These are phyloP conservation scores for Cordyceps pruinosa DNA, from an alignment of 2,329 filamentous ascomycete species.

Conservation along the genomic window DNA sequence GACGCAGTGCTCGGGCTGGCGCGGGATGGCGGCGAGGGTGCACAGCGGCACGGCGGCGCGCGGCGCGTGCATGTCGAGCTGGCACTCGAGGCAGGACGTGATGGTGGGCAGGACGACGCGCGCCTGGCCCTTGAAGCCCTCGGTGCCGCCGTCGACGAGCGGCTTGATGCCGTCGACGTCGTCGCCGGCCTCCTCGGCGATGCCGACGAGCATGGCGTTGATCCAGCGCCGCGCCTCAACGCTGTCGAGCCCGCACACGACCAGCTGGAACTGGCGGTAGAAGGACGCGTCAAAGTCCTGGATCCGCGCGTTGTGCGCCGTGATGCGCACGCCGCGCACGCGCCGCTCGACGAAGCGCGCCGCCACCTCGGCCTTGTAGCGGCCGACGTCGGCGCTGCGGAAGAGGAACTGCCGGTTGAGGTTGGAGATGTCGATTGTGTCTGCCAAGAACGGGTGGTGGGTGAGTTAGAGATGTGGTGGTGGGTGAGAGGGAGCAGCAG, in stretches of 20 bases:
- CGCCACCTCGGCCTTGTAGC: constrained; percentile 87
- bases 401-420: constrained; percentile 97
- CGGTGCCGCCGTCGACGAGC: constrained; percentile 91
- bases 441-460: constrained; percentile 34
- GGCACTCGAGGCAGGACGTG: constrained; percentile 95
- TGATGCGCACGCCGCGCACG: constrained; percentile 87
- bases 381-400: constrained; percentile 83
- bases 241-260: constrained; percentile 92
- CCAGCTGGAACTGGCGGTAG: constrained; percentile 92
- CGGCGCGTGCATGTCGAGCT: constrained; percentile 98
- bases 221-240: constrained; percentile 99
- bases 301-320: constrained; percentile 87
- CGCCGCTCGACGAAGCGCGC: constrained; percentile 85
- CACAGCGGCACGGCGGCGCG: constrained; percentile 93
- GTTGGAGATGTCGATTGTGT: constrained; percentile 98
- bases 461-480: constrained; percentile 5
- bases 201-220: constrained; percentile 83
- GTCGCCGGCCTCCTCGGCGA: constrained; percentile 68
- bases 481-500: not conserved
- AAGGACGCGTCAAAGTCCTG: constrained; percentile 96
- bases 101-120: constrained; percentile 87
- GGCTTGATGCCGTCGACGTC: constrained; percentile 80
- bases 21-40: constrained; percentile 90
- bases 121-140: constrained; percentile 96
- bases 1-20: constrained; percentile 95